Base-by-base conservation (phyloP, 306 rosid species). In the Prunus dulcis region DNA sequence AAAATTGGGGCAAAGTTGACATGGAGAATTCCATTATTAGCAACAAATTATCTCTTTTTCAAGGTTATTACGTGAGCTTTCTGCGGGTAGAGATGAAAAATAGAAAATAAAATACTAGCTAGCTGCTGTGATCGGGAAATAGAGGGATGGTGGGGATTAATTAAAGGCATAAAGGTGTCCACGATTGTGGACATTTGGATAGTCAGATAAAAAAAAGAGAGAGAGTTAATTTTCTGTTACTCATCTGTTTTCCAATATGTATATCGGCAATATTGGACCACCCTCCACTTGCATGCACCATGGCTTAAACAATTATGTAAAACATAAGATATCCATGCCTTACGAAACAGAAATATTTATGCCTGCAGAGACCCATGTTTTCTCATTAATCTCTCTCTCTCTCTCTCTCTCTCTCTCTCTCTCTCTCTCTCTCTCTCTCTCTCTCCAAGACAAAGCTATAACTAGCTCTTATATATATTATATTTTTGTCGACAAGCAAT, bases 231-330 rank as follows among this genome's bases (percentile, higher is more conserved):
- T 79, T 69, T 38, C 52, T 34, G 38, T 41, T 43, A 74, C 72
- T 50, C 71, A 64, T 64, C 80, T 76, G 64, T 79, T 78, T 64
- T 75, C 65, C 73, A 75, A 75, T 19, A 72, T 69, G 76, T 45
- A 27, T 43, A 65, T 19, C 12, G 74, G 13, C 53, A 20, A 22
- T 20, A 38, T 23, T 79, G 89, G 86, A 84, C 89, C 90, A 77
- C 87, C 67, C 78, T 72, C 90, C 83, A 89, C 90, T 82, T 89
- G 89, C 85, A 50, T 62, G 65, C 38, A 61, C 65, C 13, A 28
- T 68, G 55, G 55, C 52, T 78, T 68, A 73, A 68, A 67, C 76
- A 56, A 79, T 71, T 56, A 9, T 67, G 34, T 18, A 19, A 72
- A 15, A 32, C 64, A 64, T 32, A 49, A 41, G 69, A 77, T 57